phyloP scores from a whole-genome alignment of 805 yeast species.

The Brettanomyces naardenensis region DNA sequence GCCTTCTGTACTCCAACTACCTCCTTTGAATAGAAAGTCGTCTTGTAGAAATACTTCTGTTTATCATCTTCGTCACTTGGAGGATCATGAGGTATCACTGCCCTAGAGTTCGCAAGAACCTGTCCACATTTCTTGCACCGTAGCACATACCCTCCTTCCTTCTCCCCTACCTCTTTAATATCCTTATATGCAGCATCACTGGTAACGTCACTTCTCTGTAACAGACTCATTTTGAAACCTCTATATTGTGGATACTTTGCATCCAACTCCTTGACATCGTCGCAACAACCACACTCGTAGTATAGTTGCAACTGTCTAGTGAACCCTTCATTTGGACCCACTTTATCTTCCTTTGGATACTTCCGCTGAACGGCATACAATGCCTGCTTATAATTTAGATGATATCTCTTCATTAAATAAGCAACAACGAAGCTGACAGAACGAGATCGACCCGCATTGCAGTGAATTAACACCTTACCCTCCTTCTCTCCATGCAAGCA shows the following conservation, averaged over 20 bases:
- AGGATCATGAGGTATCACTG: slow-evolving; percentile 57
- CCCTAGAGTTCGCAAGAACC: slow-evolving; percentile 52
- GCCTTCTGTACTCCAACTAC: slow-evolving; percentile 53
- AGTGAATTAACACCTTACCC: slow-evolving; percentile 41
- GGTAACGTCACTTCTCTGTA: slow-evolving; percentile 19
- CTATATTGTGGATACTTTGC: slow-evolving; percentile 27
- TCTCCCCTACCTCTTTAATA: slow-evolving; percentile 4
- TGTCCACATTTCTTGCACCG: slow-evolving; percentile 83
- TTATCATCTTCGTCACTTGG: slow-evolving; percentile 53
- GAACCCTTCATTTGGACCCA: slow-evolving; percentile 71
- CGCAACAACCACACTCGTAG: slow-evolving; percentile 34
- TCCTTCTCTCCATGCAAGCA: slow-evolving; percentile 8
- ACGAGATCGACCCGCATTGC: slow-evolving; percentile 45
- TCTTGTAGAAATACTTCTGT: slow-evolving; percentile 58
- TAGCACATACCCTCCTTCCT: slow-evolving; percentile 24
- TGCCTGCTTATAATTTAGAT: slow-evolving; percentile 52
- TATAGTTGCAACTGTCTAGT: slow-evolving; percentile 62
- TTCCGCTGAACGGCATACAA: slow-evolving; percentile 68
- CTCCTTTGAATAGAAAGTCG: slow-evolving; percentile 53
- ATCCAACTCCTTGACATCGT: slow-evolving; percentile 22
- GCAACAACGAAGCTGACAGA: slow-evolving; percentile 39
- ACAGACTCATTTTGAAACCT: slow-evolving; percentile 31
- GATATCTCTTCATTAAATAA: slow-evolving; percentile 44
- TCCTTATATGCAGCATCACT: slow-evolving; percentile 1
- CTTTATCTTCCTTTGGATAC: slow-evolving; percentile 32